Conservation (phyloP, 441 rosid species). For the Gossypium gossypioides region DNA sequence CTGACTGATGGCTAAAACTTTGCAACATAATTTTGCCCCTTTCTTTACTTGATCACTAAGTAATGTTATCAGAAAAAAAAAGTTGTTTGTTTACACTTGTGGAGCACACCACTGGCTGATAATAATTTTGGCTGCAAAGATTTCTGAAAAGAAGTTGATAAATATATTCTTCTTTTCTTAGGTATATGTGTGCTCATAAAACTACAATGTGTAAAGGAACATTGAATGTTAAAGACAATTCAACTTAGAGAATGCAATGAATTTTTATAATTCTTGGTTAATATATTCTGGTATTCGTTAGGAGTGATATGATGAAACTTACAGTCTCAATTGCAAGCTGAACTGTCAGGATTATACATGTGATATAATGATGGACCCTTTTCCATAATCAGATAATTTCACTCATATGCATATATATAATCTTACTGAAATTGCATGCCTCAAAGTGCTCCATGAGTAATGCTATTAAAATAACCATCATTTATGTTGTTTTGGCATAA, state of each 20-base stretch:
- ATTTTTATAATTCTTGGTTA: too few relatives aligned
- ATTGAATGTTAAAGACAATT: too few relatives aligned
- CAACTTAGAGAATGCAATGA: too few relatives aligned
- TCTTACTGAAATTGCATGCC: neutral
- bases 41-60: neutral
- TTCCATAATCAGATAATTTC: neutral
- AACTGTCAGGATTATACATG: neutral
- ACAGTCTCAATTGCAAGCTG: neutral
- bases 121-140: neutral
- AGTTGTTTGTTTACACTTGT: neutral
- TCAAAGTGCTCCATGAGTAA: neutral
- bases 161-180: neutral
- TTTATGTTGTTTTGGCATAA: conserved; percentile 23
- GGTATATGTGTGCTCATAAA: neutral
- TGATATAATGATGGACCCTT: neutral
- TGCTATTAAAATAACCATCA: conserved; percentile 4
- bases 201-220: too few relatives aligned
- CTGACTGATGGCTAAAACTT: neutral
- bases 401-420: neutral
- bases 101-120: neutral
- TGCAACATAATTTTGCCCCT: neutral
- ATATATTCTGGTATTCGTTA: too few relatives aligned
- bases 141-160: conserved; percentile 2
- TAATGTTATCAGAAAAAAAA: neutral
- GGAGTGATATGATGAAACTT: neutral